A percentile compares a stretch with the other conserved stretches of the same genome.
phyloP scores from a whole-genome alignment of 2,329 filamentous ascomycete species.

The Teratosphaeria viscida region DNA sequence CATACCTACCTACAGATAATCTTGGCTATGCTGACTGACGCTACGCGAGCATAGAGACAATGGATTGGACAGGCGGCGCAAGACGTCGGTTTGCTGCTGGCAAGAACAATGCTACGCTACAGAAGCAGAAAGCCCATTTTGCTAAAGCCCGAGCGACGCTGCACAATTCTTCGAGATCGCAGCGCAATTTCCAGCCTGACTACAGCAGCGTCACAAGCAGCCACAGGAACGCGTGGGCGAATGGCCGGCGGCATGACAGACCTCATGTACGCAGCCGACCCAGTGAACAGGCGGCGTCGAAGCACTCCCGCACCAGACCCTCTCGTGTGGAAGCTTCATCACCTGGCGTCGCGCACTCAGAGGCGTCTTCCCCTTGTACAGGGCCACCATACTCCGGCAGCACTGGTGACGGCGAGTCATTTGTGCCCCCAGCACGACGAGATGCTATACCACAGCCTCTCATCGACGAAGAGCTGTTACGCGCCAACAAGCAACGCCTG shows the following conservation, averaged over 20 bases:
- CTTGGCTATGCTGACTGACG: background rate
- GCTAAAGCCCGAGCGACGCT: slow-evolving; percentile 26
- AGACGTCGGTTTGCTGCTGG: slow-evolving; percentile 17
- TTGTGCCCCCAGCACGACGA: background rate
- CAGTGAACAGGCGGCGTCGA: background rate
- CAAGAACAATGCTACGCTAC: slow-evolving; percentile 23
- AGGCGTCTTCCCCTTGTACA: background rate
- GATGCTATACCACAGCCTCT: background rate
- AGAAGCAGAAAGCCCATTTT: slow-evolving; percentile 38
- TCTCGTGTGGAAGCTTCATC: background rate
- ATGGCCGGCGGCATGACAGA: background rate
- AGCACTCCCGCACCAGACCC: background rate
- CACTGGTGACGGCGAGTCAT: background rate
- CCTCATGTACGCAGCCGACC: background rate
- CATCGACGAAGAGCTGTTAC: slow-evolving; percentile 9
- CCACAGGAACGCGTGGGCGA: background rate
- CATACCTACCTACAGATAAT: too few relatives aligned
- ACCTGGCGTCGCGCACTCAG: background rate
- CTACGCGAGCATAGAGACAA: slow-evolving; percentile 10
- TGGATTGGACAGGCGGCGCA: slow-evolving; percentile 43
- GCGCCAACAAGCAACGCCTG: slow-evolving; percentile 14
- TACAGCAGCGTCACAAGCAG: background rate
- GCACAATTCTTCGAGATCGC: slow-evolving; percentile 6
- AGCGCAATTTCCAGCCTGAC: slow-evolving; percentile 4
- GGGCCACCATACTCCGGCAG: background rate